Conservation (phyloP, 164 flowering plant species). For the Magnolia changhungtana region DNA sequence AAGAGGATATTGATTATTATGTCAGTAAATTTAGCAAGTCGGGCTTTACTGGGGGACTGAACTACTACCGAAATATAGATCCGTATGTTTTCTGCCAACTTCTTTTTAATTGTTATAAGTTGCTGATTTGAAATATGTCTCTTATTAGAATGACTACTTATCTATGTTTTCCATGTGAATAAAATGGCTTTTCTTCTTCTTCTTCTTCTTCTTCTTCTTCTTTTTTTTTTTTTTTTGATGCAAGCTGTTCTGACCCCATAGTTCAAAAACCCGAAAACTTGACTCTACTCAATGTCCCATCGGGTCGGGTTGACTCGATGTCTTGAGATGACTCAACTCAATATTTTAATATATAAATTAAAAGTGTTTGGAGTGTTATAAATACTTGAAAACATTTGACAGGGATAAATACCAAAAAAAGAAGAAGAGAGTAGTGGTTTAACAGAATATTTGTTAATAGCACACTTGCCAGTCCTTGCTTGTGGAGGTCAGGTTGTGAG, state of each 20-base stretch:
- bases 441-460: no score
- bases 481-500: no score
- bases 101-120: neutral
- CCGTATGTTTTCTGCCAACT: conserved; percentile 26
- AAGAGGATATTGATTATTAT: conserved; percentile 43
- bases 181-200: neutral
- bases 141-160: neutral
- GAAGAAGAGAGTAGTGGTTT: no score
- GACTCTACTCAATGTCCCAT: no score
- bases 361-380: neutral
- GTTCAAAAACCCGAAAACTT: no score
- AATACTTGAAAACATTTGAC: no score
- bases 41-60: conserved; percentile 51
- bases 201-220: no score
- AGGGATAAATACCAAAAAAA: no score
- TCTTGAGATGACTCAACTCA: no score
- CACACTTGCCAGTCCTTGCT: no score
- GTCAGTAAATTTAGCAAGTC: conserved; percentile 46
- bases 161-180: neutral
- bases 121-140: neutral
- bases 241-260: no score
- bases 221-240: neutral
- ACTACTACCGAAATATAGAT: conserved; percentile 53
- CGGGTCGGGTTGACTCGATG: no score
- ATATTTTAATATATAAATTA: neutral